Conservation (phyloP, 192 early-diverging fungal species). For the Linnemannia elongata region DNA sequence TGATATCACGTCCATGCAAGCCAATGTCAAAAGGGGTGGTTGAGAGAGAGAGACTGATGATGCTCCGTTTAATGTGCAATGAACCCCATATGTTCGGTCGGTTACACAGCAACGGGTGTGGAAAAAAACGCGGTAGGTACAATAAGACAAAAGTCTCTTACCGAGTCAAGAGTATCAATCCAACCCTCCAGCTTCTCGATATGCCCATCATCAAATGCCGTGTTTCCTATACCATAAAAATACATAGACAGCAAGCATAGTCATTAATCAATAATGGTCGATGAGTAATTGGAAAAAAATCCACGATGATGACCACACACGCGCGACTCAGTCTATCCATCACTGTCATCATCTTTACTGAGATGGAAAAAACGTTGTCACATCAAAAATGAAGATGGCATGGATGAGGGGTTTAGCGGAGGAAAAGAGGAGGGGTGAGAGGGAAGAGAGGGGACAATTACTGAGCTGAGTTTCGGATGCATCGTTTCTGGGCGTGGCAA, state of each 20-base stretch:
- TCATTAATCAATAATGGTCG: background rate
- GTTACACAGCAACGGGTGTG: background rate
- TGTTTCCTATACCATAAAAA: slow-evolving; percentile 60
- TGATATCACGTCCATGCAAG: background rate
- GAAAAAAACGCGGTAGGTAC: background rate
- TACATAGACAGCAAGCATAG: background rate
- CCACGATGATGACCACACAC: background rate
- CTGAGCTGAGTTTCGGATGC: slow-evolving; percentile 69
- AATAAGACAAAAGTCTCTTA: slow-evolving; percentile 15
- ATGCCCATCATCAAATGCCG: slow-evolving; percentile 83
- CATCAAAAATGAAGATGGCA: background rate
- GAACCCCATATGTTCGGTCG: background rate
- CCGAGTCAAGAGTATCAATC: slow-evolving; percentile 84
- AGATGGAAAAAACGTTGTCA: background rate
- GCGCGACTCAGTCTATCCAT: background rate
- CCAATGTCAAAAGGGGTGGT: slow-evolving; percentile 59
- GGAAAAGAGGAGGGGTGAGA: too few species aligned
- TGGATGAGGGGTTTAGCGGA: too few species aligned
- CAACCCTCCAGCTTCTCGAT: slow-evolving; percentile 79
- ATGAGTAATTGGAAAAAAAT: background rate
- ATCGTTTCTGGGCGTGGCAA: slow-evolving; percentile 84
- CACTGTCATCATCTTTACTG: background rate
- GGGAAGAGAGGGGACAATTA: slow-evolving; percentile 8
- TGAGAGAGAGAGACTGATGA: slow-evolving; percentile 19
- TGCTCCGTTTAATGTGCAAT: background rate